Percentiles rank a stretch among this genome's conserved stretches.
Conservation (phyloP, 345 rosid species). For the Trapa bicornis region DNA sequence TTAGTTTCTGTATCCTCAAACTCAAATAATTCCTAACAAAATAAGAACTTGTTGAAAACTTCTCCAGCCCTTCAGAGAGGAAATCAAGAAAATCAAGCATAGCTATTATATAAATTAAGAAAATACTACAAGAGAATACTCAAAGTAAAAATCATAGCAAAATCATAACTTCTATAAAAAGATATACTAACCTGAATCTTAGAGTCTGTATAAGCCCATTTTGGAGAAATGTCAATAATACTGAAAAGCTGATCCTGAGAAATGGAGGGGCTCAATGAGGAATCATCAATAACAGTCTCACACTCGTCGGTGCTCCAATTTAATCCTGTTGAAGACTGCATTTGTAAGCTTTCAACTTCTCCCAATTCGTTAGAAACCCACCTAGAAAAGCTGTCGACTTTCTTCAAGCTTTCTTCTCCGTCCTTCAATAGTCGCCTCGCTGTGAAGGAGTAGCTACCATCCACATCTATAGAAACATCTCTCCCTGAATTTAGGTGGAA, state of each 20-base stretch:
- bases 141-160: background rate
- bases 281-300: slow-evolving; percentile 46
- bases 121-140: background rate
- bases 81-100: no score
- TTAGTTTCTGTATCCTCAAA: no score
- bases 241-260: slow-evolving; percentile 83
- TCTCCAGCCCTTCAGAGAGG: no score
- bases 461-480: slow-evolving; percentile 31
- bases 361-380: slow-evolving; percentile 73
- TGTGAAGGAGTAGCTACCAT: slow-evolving; percentile 21
- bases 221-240: slow-evolving; percentile 64
- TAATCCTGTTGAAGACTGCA: slow-evolving; percentile 58
- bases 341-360: slow-evolving; percentile 63
- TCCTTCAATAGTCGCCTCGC: slow-evolving; percentile 38
- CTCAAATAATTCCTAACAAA: no score
- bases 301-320: slow-evolving; percentile 63
- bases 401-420: slow-evolving; percentile 54
- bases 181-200: slow-evolving; percentile 48
- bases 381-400: slow-evolving; percentile 85
- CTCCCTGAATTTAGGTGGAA: slow-evolving; percentile 21
- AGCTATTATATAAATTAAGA: background rate
- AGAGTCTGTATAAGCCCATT: slow-evolving; percentile 49
- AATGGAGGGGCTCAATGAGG: slow-evolving; percentile 70
- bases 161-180: background rate
- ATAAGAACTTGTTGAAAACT: no score